phyloP scores from a whole-genome alignment of 2,329 filamentous ascomycete species.

The Fusarium xyrophilum region DNA sequence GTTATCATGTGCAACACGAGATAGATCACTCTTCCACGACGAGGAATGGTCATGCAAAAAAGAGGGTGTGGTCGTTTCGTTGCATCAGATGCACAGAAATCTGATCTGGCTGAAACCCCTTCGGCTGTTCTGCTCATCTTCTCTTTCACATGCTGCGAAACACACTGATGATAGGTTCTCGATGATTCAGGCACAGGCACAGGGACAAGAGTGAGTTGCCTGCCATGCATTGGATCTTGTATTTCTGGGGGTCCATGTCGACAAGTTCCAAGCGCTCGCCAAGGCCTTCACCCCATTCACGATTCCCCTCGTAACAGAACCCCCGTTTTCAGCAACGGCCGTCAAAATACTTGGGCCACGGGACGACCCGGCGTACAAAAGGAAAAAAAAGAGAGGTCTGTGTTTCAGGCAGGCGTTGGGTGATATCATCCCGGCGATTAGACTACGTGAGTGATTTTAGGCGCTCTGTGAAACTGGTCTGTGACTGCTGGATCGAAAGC shows the following conservation, averaged over 20 bases:
- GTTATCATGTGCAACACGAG: constrained; percentile 21
- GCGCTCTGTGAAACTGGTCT: constrained; percentile 22
- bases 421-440: constrained; percentile 25
- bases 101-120: constrained; percentile 12
- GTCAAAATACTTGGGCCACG: neutral
- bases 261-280: constrained; percentile 6
- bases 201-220: constrained; percentile 2
- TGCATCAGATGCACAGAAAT: constrained; percentile 5
- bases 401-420: constrained; percentile 25
- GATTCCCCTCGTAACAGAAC: neutral
- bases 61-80: neutral
- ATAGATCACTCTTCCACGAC: constrained; percentile 11
- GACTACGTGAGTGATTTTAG: neutral
- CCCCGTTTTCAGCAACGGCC: neutral
- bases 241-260: neutral
- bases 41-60: constrained; percentile 13
- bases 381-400: neutral
- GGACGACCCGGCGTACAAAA: constrained; percentile 20
- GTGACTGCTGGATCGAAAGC: constrained; percentile 4
- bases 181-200: constrained; percentile 6
- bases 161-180: neutral
- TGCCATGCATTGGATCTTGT: neutral
- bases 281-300: constrained; percentile 4
- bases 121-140: neutral
- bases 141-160: constrained; percentile 23